Evolutionary conservation across 2,329 filamentous ascomycete species (phyloP).

Genomic region (Pseudogymnoascus sp.): DNA sequence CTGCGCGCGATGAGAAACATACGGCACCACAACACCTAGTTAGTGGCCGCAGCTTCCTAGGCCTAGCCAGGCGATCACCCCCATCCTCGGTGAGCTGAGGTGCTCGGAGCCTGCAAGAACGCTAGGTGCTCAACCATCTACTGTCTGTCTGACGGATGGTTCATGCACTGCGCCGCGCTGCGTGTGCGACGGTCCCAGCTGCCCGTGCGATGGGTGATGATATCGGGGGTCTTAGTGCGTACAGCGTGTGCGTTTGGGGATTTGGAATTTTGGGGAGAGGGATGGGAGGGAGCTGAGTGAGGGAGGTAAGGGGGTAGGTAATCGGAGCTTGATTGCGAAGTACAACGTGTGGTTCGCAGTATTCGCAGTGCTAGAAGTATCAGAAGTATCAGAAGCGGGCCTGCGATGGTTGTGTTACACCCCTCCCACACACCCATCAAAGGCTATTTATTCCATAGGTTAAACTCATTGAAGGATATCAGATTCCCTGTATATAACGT

Average conservation of each 20-base stretch:
- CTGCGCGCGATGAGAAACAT: not conserved
- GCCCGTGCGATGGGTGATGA: not conserved
- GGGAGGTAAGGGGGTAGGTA: not conserved
- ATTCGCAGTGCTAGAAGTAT: too few species aligned
- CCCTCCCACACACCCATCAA: not conserved
- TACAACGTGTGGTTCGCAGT: not conserved
- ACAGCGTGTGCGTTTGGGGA: not conserved
- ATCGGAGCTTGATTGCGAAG: not conserved
- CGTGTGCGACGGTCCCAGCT: not conserved
- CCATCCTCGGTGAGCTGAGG: not conserved
- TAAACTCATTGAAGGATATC: not conserved
- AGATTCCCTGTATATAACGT: not conserved
- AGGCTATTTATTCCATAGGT: not conserved
- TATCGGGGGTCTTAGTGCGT: not conserved
- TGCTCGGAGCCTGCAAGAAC: not conserved
- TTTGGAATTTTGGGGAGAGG: not conserved
- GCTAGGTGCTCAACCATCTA: not conserved
- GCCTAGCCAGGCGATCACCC: not conserved
- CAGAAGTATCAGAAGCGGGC: not conserved
- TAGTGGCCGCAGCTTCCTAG: not conserved
- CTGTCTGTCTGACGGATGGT: not conserved
- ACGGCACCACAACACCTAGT: not conserved
- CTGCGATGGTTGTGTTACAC: not conserved
- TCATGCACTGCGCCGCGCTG: not conserved
- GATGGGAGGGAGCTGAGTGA: not conserved